Conservation (phyloP, 2,329 filamentous ascomycete genomes). For the Phaeosphaeria sp. region DNA sequence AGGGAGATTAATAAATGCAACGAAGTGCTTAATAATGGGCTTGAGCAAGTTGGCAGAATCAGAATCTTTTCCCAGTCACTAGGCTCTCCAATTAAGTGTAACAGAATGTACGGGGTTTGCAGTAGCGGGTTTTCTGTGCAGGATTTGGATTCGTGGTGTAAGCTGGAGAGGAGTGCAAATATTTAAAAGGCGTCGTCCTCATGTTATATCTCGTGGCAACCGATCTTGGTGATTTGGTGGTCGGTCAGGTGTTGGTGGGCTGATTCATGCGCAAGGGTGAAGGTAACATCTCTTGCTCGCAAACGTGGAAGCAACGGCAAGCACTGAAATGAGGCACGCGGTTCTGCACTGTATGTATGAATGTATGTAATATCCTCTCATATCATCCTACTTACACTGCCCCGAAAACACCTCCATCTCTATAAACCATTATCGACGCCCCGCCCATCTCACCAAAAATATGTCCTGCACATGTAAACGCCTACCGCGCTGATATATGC, state of each 20-base stretch:
- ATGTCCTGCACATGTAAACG: neutral
- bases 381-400: neutral
- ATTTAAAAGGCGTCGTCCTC: neutral
- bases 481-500: conserved; percentile 3
- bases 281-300: no score
- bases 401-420: neutral
- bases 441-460: neutral
- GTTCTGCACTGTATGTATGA: no score
- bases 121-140: no score
- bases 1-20: conserved; percentile 51
- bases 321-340: no score
- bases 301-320: no score
- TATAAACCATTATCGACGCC: neutral
- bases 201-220: no score
- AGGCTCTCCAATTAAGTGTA: conserved; percentile 57
- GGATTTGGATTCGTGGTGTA: no score
- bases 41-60: conserved; percentile 45
- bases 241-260: no score
- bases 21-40: conserved; percentile 56
- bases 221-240: no score
- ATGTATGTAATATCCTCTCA: neutral
- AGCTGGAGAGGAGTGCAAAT: conserved; percentile 63
- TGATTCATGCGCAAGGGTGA: no score
- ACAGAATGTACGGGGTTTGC: no score
- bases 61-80: conserved; percentile 56